Evolutionary conservation across 331 rosid species (phyloP), one percentile per base, ranked within the genome.

Genomic region (Phaseolus coccineus): DNA sequence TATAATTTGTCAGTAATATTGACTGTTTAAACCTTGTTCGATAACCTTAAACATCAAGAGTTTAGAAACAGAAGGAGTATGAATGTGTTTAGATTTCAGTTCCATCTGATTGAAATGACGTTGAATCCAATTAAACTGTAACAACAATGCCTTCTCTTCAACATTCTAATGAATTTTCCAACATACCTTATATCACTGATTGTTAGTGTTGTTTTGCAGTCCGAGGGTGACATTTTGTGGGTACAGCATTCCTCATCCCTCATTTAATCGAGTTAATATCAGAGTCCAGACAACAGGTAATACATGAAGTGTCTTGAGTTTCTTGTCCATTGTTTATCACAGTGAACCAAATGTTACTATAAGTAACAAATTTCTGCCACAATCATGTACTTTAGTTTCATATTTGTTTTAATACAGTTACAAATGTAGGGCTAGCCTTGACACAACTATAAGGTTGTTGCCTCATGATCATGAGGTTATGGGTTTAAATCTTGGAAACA

Each of bases 221-320:
- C 96, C 96, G 70, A 85, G 96, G 74, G 87, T 85, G 51, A 70
- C 88, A 74, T 92, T 91, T 70, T 80, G 88, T 51, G 98, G 97
- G 37, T 91, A 92, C 80, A 94, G 88, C 93, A 94, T 90, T 79
- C 97, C 98, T 75, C 97, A 94, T 87, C 98, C 92, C 47, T 94
- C 95, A 33, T 95, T 92, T 6, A 92, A 88, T 68, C 88, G 83
- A 24, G 97, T 94, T 74, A 94, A 94, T 78, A 80, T 92, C 63
- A 84, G 98, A 87, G 87, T 92, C 64, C 95, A 92, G 72, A 89
- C 97, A 33, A 94, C 94, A 53, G 92, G 98, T 89, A 46, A 89
- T 15, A 55, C 51, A 7, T 80, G 13, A 37, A 50, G 4, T 22
- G 71, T 77, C 58, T 55, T 77, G 28, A 65, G 51, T 19, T 65